Evolutionary conservation across 2,329 filamentous ascomycete species (phyloP), one percentile per base, ranked within the genome.

Genomic region (Phyllachora maydis): DNA sequence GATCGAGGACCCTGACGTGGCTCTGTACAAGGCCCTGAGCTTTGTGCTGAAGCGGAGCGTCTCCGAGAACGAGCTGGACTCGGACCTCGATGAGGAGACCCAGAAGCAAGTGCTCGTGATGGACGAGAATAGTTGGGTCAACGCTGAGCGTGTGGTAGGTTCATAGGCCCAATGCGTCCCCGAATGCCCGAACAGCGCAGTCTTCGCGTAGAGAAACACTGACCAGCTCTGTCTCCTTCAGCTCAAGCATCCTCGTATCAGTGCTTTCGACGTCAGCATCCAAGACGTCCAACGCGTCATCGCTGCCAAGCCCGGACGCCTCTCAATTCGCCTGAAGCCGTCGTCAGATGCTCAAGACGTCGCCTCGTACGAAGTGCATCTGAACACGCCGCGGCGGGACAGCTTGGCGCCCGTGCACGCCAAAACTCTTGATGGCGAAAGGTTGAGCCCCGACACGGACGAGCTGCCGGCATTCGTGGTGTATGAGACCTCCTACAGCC

Each of bases 401-500:
- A n/a, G n/a, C n/a, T n/a, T n/a, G n/a, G n/a, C n/a, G n/a, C n/a
- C n/a, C n/a, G n/a, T n/a, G n/a, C n/a, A n/a, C n/a, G n/a, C n/a
- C n/a, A n/a, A n/a, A n/a, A n/a, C n/a, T n/a, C n/a, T n/a, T n/a
- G n/a, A n/a, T n/a, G n/a, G n/a, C n/a, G n/a, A n/a, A n/a, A n/a
- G n/a, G n/a, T n/a, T 45, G 18, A 44, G 36, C 5, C 32, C 39
- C 19, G 39, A 43, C 21, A 39, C 36, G 10, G 30, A 31, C 14
- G 36, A 50, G 23, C 39, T 54, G 4, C 50, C 51, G 7, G 46
- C 50, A 20, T 43, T 51, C 19, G 38, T 52, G 29, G 42, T 54
- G 26, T 53, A 52, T 35, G 49, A 53, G 35, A 54, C 50, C 6
- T 49, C 50, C 3, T 54, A 54, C 37, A 40, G 50, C 25, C 46